Evolutionary conservation across 1,284 basidiomycete genomes (phyloP), one percentile per base, ranked within the genome.

Genomic region (Boletus sp.): DNA sequence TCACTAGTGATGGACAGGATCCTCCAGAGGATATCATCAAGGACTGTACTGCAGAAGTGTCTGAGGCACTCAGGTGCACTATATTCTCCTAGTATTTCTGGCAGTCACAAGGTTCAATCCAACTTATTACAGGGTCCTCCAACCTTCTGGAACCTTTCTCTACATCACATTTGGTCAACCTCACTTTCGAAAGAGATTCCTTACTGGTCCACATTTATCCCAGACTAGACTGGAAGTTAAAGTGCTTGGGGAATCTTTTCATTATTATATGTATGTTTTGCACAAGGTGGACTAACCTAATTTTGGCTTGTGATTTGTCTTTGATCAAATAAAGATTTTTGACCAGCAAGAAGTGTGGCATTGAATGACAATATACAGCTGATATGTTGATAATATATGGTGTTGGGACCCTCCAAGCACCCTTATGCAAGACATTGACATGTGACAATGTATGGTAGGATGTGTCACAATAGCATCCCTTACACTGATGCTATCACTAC

Each of bases 121-220:
- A 25, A 28, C 28, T n/a, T 25, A 44, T 28, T 11, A 57, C 17
- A 93, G 91, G 58, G 86, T 93, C 8, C 81, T 95, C 23, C 81
- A 82, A 48, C 80, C 80, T 60, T 79, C 72, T 2, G 91, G 93
- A 0, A 74, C 81, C 33, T 94, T 95, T 75, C 77, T 95, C 58
- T 95, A 95, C 76, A 79, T 95, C 60, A 95, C 94, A 3, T 95
- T 95, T 67, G 94, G 93, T 7, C 94, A 96, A 71, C 94, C 94
- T 1, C 94, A 97, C 73, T 96, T 96, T 75, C 87, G 94, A 38
- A 84, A 84, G 68, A 83, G 86, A 49, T 94, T 85, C 74, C 75
- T 93, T 38, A 81, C 78, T 19, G 78, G 74, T 74, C 38, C 58
- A 2, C 70, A 76, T 56, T 52, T 61, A 63, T 77, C 81, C 27